Evolutionary conservation across 495 filamentous ascomycete genomes (phyloP).

Genomic region (Xylaria nigripes): DNA sequence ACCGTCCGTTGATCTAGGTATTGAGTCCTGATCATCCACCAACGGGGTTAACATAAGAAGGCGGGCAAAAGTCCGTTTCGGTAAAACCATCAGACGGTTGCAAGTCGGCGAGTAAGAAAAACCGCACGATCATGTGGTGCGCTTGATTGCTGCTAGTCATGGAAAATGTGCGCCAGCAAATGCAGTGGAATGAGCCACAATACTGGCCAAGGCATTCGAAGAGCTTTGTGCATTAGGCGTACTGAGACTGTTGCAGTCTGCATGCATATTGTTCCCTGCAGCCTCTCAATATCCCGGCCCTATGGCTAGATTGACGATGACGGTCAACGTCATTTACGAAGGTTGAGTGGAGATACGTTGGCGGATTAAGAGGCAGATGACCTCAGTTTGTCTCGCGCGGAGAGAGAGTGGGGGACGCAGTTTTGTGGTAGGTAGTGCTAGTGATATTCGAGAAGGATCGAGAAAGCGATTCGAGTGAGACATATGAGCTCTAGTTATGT

Average conservation of each 20-base stretch:
- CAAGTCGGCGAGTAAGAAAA: conserved; percentile 3
- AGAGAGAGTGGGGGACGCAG: background rate
- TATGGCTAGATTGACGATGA: conserved; percentile 10
- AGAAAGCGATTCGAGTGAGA: background rate
- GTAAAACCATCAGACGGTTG: background rate
- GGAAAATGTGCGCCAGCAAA: conserved; percentile 2
- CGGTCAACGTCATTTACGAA: background rate
- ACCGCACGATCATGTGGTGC: conserved; percentile 9
- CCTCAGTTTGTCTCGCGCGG: conserved; percentile 1
- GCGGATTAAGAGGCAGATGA: conserved; percentile 9
- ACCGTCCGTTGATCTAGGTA: background rate
- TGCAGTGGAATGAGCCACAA: conserved; percentile 7
- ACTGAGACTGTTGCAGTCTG: conserved; percentile 8
- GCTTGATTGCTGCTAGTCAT: conserved; percentile 6
- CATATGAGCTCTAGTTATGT: background rate
- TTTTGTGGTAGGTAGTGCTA: background rate
- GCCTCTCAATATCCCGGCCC: conserved; percentile 7
- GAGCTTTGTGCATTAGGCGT: conserved; percentile 5
- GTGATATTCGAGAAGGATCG: background rate
- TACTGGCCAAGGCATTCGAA: conserved; percentile 7
- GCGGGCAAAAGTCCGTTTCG: background rate
- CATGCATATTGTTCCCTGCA: conserved; percentile 12
- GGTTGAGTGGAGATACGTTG: conserved; percentile 3
- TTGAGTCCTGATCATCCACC: background rate
- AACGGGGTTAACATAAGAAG: background rate